Conservation (phyloP, 768 basidiomycete genomes). For the Mycena rosella region DNA sequence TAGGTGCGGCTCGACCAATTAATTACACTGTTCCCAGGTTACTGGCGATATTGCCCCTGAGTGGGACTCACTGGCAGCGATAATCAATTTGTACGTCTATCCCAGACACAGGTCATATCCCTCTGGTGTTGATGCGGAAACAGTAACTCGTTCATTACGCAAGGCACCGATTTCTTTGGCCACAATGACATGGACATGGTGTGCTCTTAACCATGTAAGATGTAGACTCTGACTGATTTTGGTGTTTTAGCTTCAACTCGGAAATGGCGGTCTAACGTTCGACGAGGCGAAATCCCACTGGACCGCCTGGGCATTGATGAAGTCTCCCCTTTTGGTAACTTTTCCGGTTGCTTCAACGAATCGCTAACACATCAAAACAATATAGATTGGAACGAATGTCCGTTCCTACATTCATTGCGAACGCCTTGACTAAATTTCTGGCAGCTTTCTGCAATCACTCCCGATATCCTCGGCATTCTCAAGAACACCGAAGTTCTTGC, state of each 20-base stretch:
- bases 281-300: constrained; percentile 80
- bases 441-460: constrained; percentile 64
- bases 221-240: neutral
- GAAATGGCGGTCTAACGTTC: constrained; percentile 72
- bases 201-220: neutral
- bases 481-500: constrained; percentile 75
- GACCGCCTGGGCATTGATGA: constrained; percentile 80
- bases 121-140: neutral
- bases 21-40: constrained; percentile 56
- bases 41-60: constrained; percentile 63
- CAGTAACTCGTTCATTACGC: constrained; percentile 77
- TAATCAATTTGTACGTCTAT: constrained; percentile 68
- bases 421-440: neutral
- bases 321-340: constrained; percentile 66
- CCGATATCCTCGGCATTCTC: constrained; percentile 66
- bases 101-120: neutral
- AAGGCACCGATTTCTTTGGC: constrained; percentile 74
- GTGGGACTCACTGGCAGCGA: constrained; percentile 67
- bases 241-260: constrained; percentile 63
- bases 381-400: constrained; percentile 67
- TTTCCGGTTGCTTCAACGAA: neutral
- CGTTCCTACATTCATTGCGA: constrained; percentile 29
- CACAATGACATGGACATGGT: constrained; percentile 81
- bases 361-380: neutral
- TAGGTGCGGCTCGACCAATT: too few species aligned